phyloP scores from a whole-genome alignment of 495 filamentous ascomycete species.

The Penicillium nucicola region DNA sequence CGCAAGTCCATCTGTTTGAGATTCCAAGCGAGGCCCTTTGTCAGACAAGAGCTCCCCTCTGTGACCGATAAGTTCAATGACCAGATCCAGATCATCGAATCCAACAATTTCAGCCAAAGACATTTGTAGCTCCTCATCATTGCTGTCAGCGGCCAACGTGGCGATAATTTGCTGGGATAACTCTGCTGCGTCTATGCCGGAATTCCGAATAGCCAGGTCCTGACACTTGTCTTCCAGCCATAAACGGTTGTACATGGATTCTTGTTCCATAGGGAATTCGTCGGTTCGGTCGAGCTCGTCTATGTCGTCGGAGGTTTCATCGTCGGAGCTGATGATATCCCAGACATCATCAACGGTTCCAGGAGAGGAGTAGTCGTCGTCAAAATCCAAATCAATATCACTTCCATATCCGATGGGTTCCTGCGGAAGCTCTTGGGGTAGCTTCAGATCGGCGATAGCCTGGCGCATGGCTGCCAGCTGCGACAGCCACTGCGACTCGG shows the following conservation, averaged over 20 bases:
- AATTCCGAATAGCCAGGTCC: constrained; percentile 53
- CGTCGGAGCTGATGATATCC: constrained; percentile 79
- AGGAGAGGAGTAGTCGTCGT: constrained; percentile 59
- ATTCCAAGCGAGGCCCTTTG: constrained; percentile 30
- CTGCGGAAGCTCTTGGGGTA: constrained; percentile 44
- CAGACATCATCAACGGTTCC: constrained; percentile 77
- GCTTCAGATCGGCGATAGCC: constrained; percentile 66
- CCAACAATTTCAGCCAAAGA: constrained; percentile 87
- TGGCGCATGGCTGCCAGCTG: constrained; percentile 70
- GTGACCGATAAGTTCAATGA: constrained; percentile 77
- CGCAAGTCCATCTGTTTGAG: constrained; percentile 49
- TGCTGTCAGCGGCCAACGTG: constrained; percentile 59
- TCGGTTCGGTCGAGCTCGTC: constrained; percentile 31
- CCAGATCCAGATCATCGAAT: constrained; percentile 85
- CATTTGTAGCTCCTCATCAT: constrained; percentile 84
- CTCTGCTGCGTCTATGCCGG: constrained; percentile 58
- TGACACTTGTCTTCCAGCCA: constrained; percentile 70
- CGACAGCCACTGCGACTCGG: constrained; percentile 66
- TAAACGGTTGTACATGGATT: constrained; percentile 29
- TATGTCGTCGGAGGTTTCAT: constrained; percentile 52
- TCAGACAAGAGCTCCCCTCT: constrained; percentile 57
- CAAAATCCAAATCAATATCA: constrained; percentile 57
- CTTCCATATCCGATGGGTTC: constrained; percentile 47
- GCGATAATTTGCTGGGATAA: constrained; percentile 70
- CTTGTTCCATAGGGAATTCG: constrained; percentile 9